Conservation (phyloP, 2,329 filamentous ascomycete genomes). For the Botryotinia globosa region DNA sequence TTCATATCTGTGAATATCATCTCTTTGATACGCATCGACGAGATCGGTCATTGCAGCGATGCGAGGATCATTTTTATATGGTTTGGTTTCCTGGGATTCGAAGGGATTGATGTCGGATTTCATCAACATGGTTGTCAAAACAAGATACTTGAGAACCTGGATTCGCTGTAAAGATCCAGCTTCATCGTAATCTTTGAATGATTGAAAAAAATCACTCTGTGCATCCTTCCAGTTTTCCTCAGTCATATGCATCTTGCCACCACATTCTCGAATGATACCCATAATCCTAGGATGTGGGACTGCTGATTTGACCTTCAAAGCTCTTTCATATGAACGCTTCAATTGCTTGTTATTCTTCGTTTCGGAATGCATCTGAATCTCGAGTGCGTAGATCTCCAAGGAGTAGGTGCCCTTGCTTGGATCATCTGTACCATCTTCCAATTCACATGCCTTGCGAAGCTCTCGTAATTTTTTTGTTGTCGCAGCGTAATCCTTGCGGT, state of each 20-base stretch:
- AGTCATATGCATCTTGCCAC: slow-evolving; percentile 99
- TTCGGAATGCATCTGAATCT: slow-evolving; percentile 98
- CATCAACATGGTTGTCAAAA: slow-evolving; percentile 97
- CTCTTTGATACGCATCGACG: slow-evolving; percentile 92
- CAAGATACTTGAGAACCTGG: slow-evolving; percentile 94
- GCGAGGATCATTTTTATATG: slow-evolving; percentile 91
- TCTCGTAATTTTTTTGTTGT: slow-evolving; percentile 82
- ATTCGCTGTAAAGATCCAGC: slow-evolving; percentile 94
- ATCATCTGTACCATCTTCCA: slow-evolving; percentile 82
- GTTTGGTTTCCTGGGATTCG: slow-evolving; percentile 97
- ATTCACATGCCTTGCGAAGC: slow-evolving; percentile 84
- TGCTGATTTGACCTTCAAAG: slow-evolving; percentile 89
- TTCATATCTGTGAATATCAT: slow-evolving; percentile 91
- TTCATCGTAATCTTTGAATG: slow-evolving; percentile 98
- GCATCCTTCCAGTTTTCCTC: slow-evolving; percentile 99
- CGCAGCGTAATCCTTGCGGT: slow-evolving; percentile 81
- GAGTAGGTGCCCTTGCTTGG: slow-evolving; percentile 95
- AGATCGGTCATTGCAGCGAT: slow-evolving; percentile 97
- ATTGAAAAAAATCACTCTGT: slow-evolving; percentile 97
- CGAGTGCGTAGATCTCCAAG: slow-evolving; percentile 90
- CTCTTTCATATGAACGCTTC: slow-evolving; percentile 87
- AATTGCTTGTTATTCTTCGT: slow-evolving; percentile 97
- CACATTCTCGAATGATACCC: slow-evolving; percentile 97
- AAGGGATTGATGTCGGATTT: slow-evolving; percentile 98
- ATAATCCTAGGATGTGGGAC: slow-evolving; percentile 98